Base-by-base conservation (phyloP, 2,329 filamentous ascomycete genomes). In the Fusarium temperatum region DNA sequence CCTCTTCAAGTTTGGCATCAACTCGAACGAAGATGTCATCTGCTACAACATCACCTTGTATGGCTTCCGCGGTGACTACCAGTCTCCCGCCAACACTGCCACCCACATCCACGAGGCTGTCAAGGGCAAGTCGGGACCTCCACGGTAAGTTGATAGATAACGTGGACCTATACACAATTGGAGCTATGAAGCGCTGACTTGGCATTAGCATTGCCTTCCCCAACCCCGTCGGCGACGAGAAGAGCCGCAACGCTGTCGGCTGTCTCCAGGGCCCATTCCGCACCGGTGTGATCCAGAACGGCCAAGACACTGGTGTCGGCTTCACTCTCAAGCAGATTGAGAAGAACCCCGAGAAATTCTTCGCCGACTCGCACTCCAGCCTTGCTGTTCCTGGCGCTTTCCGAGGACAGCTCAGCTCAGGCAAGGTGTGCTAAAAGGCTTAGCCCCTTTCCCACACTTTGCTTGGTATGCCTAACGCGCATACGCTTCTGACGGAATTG, bases 71-170 rank as follows among this genome's bases (percentile, higher is more conserved):
- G 87, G 87, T 60, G 80, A 85, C 6, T 89, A 88, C 77, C 76
- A 83, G 73, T 89, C 87, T 13, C 82, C 83, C 1, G 88, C 88
- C 48, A 74, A 78, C 35, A 88, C 87, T 12, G 86, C 88, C 24
- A 90, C 88, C 4, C 88, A 89, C 78, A 86, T 89, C 71, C 87
- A 89, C 79, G 81, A 89, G 78, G 87, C 80, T 12, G 77, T 74
- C 28, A 81, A 79, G 63, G 87, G 87, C 69, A 80, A 79, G 56
- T 75, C 84, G 26, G 87, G 88, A 12, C 87, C 87, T 42, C 88
- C 87, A 61, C 83, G 87, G 75, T 81, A 79, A 63, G 79, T 55
- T 22, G 18, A 41, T 15, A 6, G 22, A 41, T 15, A 6, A 4
- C 35, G 14, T n/a, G 22, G 3, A 24, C 12, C 18, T 41, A 13